Base-by-base conservation (phyloP, 768 basidiomycete genomes). In the Psilocybe cyanescens region DNA sequence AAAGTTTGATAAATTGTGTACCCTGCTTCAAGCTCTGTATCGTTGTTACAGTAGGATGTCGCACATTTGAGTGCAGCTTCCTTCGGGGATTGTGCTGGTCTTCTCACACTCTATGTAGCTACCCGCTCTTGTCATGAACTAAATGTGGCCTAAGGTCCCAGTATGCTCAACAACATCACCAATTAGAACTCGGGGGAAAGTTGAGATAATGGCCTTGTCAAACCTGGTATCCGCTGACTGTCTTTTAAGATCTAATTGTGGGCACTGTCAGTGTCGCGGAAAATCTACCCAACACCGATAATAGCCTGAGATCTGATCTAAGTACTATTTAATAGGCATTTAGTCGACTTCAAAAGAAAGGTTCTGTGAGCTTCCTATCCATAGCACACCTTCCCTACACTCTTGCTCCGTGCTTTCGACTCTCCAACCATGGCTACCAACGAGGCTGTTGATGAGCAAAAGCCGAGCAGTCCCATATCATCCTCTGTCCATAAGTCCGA, bases 401-500 rank as follows among this genome's bases (percentile, higher is more conserved):
- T 33, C 31, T 53, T 51, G 28, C 51, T 53, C 51, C n/a, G 33
- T 28, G n/a, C 31, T 33, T 17, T 29, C 45, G 45, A 28, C 17
- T 30, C 35, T 12, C 31, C 50, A 52, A 57, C 46, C 46, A 57
- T 57, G 56, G 45, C 56, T 30, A 30, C 56, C 33, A 19, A 59
- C 24, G 24, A 24, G 28, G 29, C 58, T 51, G 39, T 37, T 31
- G 50, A 29, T 28, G 49, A 29, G 16, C 49, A 9, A 8, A 37
- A 59, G 30, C 50, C 58, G 3, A 45, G 39, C 39, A 57, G 56
- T 19, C 56, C 56, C 45, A 17, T 30, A 8, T 35, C 58, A 12
- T 62, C 61, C 1, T 62, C 61, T 54, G 41, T 52, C 6, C 50
- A 62, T 50, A 62, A 62, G 17, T 62, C 61, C 3, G 51, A 62